Evolutionary conservation across 805 yeast species (phyloP).

Genomic region (Kazachstania bromeliacearum): DNA sequence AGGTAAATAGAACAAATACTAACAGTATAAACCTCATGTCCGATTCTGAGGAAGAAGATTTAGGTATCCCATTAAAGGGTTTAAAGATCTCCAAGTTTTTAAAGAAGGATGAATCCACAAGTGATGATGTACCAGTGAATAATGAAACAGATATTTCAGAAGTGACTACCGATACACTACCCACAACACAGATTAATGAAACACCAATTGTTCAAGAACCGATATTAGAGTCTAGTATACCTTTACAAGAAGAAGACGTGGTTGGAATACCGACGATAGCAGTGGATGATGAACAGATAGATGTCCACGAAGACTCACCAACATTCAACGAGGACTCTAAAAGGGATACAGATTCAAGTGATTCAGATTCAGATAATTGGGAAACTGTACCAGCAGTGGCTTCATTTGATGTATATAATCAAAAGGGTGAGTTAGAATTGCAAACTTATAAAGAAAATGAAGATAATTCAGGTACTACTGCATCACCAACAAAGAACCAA

Average conservation of each 20-base stretch:
- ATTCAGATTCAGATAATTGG: constrained; percentile 50
- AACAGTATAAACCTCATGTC: too few relatives aligned
- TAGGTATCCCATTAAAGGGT: constrained; percentile 22
- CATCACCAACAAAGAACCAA: constrained; percentile 8
- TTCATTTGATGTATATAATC: constrained; percentile 68
- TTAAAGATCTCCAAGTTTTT: constrained; percentile 15
- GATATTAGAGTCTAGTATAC: too few relatives aligned
- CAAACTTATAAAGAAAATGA: constrained; percentile 16
- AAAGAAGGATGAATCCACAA: background rate
- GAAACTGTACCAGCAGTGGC: constrained; percentile 79
- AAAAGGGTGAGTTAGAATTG: constrained; percentile 58
- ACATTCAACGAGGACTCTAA: background rate
- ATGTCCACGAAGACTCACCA: background rate
- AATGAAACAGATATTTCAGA: background rate
- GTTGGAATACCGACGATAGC: too few relatives aligned
- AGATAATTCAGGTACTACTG: constrained; percentile 12
- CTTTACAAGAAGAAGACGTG: too few relatives aligned
- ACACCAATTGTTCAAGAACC: background rate
- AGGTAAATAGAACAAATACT: too few relatives aligned
- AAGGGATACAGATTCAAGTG: constrained; percentile 14
- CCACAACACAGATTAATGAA: background rate
- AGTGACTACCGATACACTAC: background rate
- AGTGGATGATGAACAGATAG: background rate
- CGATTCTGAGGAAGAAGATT: constrained; percentile 14
- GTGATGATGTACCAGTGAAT: too few relatives aligned